Evolutionary conservation across 202 grass and related monocot species (phyloP).

Genomic region (Digitaria exilis): DNA sequence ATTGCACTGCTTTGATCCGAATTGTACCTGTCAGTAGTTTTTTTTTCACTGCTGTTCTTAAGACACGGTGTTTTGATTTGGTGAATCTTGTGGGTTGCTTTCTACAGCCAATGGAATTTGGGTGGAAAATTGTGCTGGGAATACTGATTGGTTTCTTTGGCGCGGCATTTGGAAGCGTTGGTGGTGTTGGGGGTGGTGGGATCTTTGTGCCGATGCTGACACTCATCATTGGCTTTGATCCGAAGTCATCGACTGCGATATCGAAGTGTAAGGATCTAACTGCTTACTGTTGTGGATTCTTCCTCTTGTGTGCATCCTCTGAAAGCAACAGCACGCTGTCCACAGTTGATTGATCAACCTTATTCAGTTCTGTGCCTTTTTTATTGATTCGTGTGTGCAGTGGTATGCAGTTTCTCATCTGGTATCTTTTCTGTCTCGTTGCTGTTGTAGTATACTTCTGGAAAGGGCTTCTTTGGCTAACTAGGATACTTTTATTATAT

Average conservation of each 20-base stretch:
- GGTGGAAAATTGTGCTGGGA: conserved; percentile 75
- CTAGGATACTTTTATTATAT: conserved; percentile 5
- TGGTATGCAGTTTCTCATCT: conserved; percentile 10
- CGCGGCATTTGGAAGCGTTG: conserved; percentile 82
- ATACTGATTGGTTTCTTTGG: conserved; percentile 75
- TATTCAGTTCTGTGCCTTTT: not conserved
- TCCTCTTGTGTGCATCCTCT: conserved; percentile 26
- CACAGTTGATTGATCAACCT: not conserved
- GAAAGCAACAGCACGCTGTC: conserved; percentile 13
- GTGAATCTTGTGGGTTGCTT: conserved; percentile 14
- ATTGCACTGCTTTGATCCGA: not conserved
- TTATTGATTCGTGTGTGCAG: conserved; percentile 23
- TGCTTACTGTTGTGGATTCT: not conserved
- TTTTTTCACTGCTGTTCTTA: not conserved
- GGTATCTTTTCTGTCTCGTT: conserved; percentile 27
- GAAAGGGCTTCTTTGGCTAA: conserved; percentile 26
- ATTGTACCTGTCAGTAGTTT: not conserved
- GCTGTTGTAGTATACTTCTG: conserved; percentile 14
- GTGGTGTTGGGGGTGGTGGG: conserved; percentile 75
- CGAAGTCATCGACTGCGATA: conserved; percentile 79
- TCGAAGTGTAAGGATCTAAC: conserved; percentile 79
- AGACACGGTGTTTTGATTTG: conserved; percentile 20
- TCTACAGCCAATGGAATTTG: conserved; percentile 59
- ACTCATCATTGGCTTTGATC: conserved; percentile 87
- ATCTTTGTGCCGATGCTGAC: conserved; percentile 93